Percentiles rank a stretch among this genome's conserved stretches.
phyloP scores from a whole-genome alignment of 108 stramenopile genomes.

The Cyclotella baltica region DNA sequence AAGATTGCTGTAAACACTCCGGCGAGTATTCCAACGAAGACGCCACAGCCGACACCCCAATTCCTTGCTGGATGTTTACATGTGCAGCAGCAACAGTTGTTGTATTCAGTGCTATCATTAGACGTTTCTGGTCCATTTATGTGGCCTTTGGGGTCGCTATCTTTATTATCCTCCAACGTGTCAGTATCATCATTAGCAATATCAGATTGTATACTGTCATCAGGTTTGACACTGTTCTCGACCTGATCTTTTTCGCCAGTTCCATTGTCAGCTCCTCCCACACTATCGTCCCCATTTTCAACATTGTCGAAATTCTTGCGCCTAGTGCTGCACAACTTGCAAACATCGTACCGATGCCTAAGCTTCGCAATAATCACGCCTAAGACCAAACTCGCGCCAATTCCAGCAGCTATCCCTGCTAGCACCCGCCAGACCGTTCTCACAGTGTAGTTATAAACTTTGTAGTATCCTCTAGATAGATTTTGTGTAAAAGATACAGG shows the following conservation, averaged over 20 bases:
- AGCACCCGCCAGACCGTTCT: slow-evolving; percentile 14
- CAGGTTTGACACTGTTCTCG: too few species aligned
- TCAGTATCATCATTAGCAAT: background rate
- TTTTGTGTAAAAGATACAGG: slow-evolving; percentile 2
- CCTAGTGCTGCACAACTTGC: background rate
- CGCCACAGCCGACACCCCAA: slow-evolving; percentile 17
- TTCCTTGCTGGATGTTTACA: slow-evolving; percentile 6
- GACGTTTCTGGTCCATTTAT: background rate
- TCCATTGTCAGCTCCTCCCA: too few species aligned
- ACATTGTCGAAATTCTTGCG: background rate
- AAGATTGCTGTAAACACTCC: slow-evolving; percentile 17
- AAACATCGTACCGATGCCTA: slow-evolving; percentile 3
- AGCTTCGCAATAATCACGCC: background rate
- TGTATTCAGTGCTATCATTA: background rate
- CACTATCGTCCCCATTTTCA: too few species aligned
- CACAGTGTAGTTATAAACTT: background rate
- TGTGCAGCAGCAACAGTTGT: background rate
- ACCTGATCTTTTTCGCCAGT: too few species aligned
- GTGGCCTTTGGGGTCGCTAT: background rate
- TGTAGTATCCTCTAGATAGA: background rate
- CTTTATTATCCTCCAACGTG: background rate
- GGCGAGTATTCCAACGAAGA: background rate
- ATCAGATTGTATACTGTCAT: too few species aligned
- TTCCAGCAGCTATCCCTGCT: slow-evolving; percentile 33
- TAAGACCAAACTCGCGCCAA: background rate